Evolutionary conservation across 176 grass and related monocot species (phyloP).

Genomic region (Aegilops longissima): DNA sequence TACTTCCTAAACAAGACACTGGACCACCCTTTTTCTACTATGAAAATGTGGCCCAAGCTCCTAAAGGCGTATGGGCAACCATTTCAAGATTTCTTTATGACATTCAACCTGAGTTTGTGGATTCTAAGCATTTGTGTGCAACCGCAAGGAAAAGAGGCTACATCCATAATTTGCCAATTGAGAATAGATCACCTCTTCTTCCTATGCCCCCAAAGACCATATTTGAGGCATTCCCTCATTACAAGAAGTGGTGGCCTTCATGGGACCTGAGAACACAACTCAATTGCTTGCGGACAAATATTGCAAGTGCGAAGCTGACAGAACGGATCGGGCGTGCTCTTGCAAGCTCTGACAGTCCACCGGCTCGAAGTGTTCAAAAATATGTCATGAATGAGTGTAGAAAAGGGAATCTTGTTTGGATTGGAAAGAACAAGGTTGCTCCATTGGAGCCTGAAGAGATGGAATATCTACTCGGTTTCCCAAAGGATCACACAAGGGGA

Average conservation of each 20-base stretch:
- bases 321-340: slow-evolving; percentile 48
- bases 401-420: slow-evolving; percentile 82
- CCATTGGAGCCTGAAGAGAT: slow-evolving; percentile 83
- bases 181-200: slow-evolving; percentile 52
- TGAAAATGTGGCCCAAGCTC: slow-evolving; percentile 75
- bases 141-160: slow-evolving; percentile 74
- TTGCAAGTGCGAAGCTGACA: slow-evolving; percentile 47
- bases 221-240: slow-evolving; percentile 51
- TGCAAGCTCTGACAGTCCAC: slow-evolving; percentile 24
- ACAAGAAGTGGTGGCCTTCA: slow-evolving; percentile 62
- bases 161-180: slow-evolving; percentile 69
- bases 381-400: slow-evolving; percentile 60
- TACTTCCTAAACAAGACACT: slow-evolving; percentile 31
- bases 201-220: slow-evolving; percentile 70
- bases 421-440: slow-evolving; percentile 72
- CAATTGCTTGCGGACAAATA: slow-evolving; percentile 81
- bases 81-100: slow-evolving; percentile 75
- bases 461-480: slow-evolving; percentile 73
- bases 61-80: slow-evolving; percentile 63
- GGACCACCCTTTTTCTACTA: slow-evolving; percentile 85
- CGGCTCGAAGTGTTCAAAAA: slow-evolving; percentile 42
- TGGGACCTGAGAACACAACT: slow-evolving; percentile 78
- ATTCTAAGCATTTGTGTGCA: slow-evolving; percentile 78
- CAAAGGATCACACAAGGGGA: slow-evolving; percentile 75
- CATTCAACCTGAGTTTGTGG: slow-evolving; percentile 67